Evolutionary conservation across 192 early-diverging fungal genomes (phyloP).

Genomic region (Phlyctochytrium planicorne): DNA sequence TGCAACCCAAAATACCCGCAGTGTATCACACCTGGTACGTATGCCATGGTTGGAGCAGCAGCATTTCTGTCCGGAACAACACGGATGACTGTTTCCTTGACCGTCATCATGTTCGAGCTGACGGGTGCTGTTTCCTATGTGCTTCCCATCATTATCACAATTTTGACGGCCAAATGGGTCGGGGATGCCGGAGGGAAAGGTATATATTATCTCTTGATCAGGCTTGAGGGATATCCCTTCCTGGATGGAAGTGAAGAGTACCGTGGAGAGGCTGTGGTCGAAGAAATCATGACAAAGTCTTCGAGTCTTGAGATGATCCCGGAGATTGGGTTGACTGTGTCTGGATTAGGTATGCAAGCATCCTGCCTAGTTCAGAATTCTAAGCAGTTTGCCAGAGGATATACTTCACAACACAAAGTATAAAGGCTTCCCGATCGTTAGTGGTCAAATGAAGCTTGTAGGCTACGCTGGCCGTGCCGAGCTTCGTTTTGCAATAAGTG

Average conservation of each 20-base stretch:
- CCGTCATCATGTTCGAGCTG: constrained; percentile 99
- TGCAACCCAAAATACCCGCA: constrained; percentile 73
- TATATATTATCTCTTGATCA: constrained; percentile 65
- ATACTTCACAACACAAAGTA: constrained; percentile 52
- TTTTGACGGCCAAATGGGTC: constrained; percentile 69
- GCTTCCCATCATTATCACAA: constrained; percentile 57
- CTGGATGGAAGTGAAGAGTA: constrained; percentile 46
- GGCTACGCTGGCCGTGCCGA: constrained; percentile 85
- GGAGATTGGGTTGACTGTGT: constrained; percentile 35
- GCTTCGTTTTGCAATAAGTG: constrained; percentile 64
- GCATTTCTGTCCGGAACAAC: constrained; percentile 85
- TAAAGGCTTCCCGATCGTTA: constrained; percentile 52
- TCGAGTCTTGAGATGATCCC: constrained; percentile 34
- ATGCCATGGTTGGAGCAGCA: constrained; percentile 91
- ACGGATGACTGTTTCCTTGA: constrained; percentile 73
- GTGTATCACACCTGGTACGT: constrained; percentile 95
- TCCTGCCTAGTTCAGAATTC: no score
- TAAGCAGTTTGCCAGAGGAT: no score
- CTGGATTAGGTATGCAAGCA: no score
- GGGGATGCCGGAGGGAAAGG: constrained; percentile 67
- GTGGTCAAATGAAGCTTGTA: constrained; percentile 43
- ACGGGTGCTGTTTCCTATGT: constrained; percentile 91
- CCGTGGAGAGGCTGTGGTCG: constrained; percentile 19
- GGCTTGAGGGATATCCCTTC: constrained; percentile 54
- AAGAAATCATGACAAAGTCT: constrained; percentile 40